These are phyloP conservation scores for Aspergillus affinis DNA, from an alignment of 495 filamentous ascomycete genomes.

Conservation along the genomic window DNA sequence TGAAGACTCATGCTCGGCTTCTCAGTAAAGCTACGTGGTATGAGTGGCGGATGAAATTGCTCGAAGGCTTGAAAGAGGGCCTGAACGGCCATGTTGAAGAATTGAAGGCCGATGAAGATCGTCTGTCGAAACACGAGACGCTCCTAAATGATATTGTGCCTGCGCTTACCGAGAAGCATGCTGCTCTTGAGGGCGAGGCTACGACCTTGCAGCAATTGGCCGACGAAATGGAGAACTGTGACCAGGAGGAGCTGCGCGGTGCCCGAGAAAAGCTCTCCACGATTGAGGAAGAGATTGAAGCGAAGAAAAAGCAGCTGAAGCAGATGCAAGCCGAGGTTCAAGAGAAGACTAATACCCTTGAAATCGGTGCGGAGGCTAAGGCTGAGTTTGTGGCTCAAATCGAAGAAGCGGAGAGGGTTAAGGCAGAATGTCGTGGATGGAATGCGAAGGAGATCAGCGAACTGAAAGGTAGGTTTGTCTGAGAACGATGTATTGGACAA, in stretches of 20 bases:
- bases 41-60: conserved; percentile 90
- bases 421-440: conserved; percentile 88
- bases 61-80: conserved; percentile 77
- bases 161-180: conserved; percentile 53
- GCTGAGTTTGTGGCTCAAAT: conserved; percentile 70
- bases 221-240: conserved; percentile 73
- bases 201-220: conserved; percentile 65
- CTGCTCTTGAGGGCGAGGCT: conserved; percentile 62
- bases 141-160: conserved; percentile 67
- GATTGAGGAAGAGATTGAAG: conserved; percentile 65
- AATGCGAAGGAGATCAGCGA: conserved; percentile 71
- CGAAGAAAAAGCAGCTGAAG: conserved; percentile 63
- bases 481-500: background rate
- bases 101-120: conserved; percentile 70
- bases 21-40: conserved; percentile 97
- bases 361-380: conserved; percentile 61
- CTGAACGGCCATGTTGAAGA: conserved; percentile 71
- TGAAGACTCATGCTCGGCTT: conserved; percentile 86
- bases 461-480: conserved; percentile 60
- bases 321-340: conserved; percentile 62
- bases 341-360: conserved; percentile 61
- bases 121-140: conserved; percentile 65
- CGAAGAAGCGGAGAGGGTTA: conserved; percentile 75
- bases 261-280: conserved; percentile 62
- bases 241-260: conserved; percentile 71